Evolutionary conservation across 2,329 filamentous ascomycete species (phyloP).

Genomic region (Exophiala dermatitidis): DNA sequence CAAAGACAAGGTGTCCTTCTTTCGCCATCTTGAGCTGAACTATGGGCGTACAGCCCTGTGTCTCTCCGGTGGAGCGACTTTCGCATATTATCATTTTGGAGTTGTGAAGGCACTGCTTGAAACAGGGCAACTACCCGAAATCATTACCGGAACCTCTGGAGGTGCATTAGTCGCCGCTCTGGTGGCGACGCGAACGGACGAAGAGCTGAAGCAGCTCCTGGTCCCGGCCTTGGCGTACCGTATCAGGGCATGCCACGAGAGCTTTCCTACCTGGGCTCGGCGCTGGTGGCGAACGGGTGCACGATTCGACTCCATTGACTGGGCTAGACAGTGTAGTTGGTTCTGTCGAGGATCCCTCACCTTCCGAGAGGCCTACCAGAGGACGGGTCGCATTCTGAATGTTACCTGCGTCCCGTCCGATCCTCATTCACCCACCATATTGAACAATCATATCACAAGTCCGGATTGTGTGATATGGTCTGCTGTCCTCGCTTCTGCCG

Average conservation of each 20-base stretch:
- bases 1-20: slow-evolving; percentile 71
- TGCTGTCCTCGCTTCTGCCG: slow-evolving; percentile 86
- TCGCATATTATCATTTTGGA: slow-evolving; percentile 95
- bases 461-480: slow-evolving; percentile 99
- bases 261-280: slow-evolving; percentile 64
- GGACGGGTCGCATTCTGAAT: slow-evolving; percentile 89
- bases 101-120: slow-evolving; percentile 85
- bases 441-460: slow-evolving; percentile 90
- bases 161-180: slow-evolving; percentile 84
- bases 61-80: slow-evolving; percentile 84
- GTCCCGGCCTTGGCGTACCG: slow-evolving; percentile 77
- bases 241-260: slow-evolving; percentile 79
- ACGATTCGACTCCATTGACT: slow-evolving; percentile 86
- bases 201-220: slow-evolving; percentile 76
- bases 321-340: slow-evolving; percentile 80
- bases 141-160: slow-evolving; percentile 94
- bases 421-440: slow-evolving; percentile 82
- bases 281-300: slow-evolving; percentile 92
- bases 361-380: slow-evolving; percentile 87
- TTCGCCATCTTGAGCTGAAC: slow-evolving; percentile 84
- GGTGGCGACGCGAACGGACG: slow-evolving; percentile 81
- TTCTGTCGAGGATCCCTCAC: slow-evolving; percentile 87
- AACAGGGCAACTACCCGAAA: slow-evolving; percentile 74
- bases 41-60: slow-evolving; percentile 89
- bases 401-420: slow-evolving; percentile 94